Percentiles rank a stretch among this genome's conserved stretches.
Conservation (phyloP, 164 flowering plant genomes). For the Nelumbo lutea region DNA sequence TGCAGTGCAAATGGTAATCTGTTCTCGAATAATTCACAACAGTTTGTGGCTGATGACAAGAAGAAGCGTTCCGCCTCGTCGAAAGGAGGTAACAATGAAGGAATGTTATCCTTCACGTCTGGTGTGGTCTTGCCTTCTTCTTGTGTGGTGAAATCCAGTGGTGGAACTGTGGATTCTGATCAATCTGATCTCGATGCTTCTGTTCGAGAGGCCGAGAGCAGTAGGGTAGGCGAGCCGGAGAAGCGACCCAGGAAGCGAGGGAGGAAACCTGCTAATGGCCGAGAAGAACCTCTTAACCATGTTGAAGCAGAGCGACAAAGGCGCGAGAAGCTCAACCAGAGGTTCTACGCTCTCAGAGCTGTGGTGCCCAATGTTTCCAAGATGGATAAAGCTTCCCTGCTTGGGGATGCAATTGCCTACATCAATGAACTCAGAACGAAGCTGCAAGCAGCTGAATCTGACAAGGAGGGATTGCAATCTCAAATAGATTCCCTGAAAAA, state of each 20-base stretch:
- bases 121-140: slow-evolving; percentile 54
- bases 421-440: slow-evolving; percentile 68
- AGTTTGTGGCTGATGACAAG: slow-evolving; percentile 27
- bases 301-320: slow-evolving; percentile 94
- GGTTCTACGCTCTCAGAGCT: slow-evolving; percentile 81
- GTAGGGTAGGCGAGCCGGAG: slow-evolving; percentile 60
- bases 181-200: slow-evolving; percentile 91
- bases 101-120: slow-evolving; percentile 71
- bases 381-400: slow-evolving; percentile 95
- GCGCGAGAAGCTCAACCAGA: slow-evolving; percentile 91
- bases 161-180: slow-evolving; percentile 55
- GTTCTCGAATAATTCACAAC: slow-evolving; percentile 31
- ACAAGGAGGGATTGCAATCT: slow-evolving; percentile 46
- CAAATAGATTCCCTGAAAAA: slow-evolving; percentile 49
- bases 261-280: slow-evolving; percentile 87
- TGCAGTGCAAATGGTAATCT: slow-evolving; percentile 25
- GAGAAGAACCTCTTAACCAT: slow-evolving; percentile 90
- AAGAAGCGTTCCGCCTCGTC: slow-evolving; percentile 48
- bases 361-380: slow-evolving; percentile 95
- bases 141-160: slow-evolving; percentile 31
- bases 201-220: slow-evolving; percentile 60
- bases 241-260: slow-evolving; percentile 81
- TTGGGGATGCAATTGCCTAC: slow-evolving; percentile 82
- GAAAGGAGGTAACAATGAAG: slow-evolving; percentile 64
- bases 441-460: slow-evolving; percentile 45